phyloP scores from a whole-genome alignment of 2,329 filamentous ascomycete species.

The Clarireedia monteithiana region DNA sequence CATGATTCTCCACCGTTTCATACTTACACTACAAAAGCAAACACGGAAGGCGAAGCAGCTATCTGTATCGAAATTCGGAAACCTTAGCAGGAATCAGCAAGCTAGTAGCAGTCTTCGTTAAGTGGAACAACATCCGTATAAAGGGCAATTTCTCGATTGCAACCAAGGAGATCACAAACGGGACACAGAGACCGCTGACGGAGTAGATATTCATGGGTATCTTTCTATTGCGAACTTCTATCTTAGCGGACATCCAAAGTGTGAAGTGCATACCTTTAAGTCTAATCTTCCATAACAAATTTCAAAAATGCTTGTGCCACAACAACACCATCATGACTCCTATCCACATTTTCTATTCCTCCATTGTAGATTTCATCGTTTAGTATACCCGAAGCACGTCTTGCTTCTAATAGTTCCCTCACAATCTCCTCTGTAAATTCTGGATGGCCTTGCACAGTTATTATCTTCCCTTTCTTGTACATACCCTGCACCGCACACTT shows the following conservation, averaged over 20 bases:
- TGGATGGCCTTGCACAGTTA: slow-evolving; percentile 80
- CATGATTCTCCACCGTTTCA: no score
- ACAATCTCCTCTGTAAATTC: slow-evolving; percentile 72
- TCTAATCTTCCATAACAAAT: slow-evolving; percentile 56
- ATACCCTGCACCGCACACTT: slow-evolving; percentile 73
- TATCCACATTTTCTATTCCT: slow-evolving; percentile 55
- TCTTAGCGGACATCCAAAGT: not conserved
- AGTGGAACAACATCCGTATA: not conserved
- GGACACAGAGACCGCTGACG: not conserved
- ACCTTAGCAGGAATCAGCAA: no score
- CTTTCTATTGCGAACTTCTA: not conserved
- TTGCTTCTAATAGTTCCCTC: slow-evolving; percentile 54
- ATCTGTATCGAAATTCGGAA: no score
- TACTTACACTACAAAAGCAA: no score
- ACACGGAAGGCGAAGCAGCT: no score
- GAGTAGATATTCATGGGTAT: not conserved
- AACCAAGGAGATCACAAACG: not conserved
- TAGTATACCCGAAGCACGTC: slow-evolving; percentile 62
- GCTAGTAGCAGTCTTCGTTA: no score
- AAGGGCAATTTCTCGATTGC: not conserved
- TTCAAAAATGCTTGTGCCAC: slow-evolving; percentile 68
- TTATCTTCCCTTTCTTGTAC: slow-evolving; percentile 57
- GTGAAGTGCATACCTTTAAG: not conserved
- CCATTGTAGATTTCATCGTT: slow-evolving; percentile 60
- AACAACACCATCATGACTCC: slow-evolving; percentile 70